Base-by-base conservation (phyloP, 331 rosid species). In the Prunus yedoensis region DNA sequence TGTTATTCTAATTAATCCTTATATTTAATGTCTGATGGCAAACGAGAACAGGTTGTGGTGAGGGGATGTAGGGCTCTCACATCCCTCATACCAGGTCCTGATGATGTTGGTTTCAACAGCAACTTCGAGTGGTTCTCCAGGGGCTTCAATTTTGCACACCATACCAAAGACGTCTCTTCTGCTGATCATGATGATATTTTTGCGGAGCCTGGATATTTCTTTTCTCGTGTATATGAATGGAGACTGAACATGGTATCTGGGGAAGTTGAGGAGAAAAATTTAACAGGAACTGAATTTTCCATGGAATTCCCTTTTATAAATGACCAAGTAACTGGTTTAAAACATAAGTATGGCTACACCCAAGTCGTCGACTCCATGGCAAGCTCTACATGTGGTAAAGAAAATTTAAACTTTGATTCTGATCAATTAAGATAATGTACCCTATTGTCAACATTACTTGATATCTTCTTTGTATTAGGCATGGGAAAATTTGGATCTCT, bases 221-320 rank as follows among this genome's bases (percentile, higher is more conserved):
- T 76, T 68, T 1, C 45, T 30, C 45, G 27, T 21, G 46, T 87
- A 51, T 74, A 87, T 0, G 91, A 93, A 73, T 89, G 97, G 93
- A 77, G 94, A 80, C 71, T 90, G 72, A 83, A 90, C 81, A 88
- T 85, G 88, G 46, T 25, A 68, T 78, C 87, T 1, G 93, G 90
- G 47, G 75, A 89, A 63, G 89, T 74, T 23, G 68, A 67, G 74
- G 94, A 90, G 88, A 84, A 50, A 71, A 20, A 66, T 43, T 80
- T 89, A 0, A 70, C 74, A 11, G 80, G 79, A 49, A 64, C 41
- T 17, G 78, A 80, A 35, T 35, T 27, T 43, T 79, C 80, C 25
- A 84, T 89, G 96, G 94, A 92, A 76, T 89, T 88, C 73, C 92
- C 92, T 1, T 52, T 90, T 70, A 87, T 90, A 49, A 88, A 92